A percentile compares a stretch with the other conserved stretches of the same genome.
These are phyloP conservation scores for Nothophaeocryptopus gaeumannii DNA, from an alignment of 2,329 filamentous ascomycete species.

Conservation along the genomic window DNA sequence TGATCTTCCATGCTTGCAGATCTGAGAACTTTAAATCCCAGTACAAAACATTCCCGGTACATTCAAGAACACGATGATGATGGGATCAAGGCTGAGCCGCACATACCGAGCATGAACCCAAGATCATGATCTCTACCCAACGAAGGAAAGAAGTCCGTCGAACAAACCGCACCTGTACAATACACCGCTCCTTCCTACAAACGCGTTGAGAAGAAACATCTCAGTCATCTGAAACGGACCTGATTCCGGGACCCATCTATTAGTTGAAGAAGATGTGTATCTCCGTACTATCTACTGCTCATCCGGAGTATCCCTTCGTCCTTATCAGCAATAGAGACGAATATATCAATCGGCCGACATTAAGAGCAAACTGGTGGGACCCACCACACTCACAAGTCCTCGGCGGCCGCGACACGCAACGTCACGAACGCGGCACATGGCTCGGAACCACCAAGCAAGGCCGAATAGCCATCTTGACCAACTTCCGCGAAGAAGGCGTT, in stretches of 20 bases:
- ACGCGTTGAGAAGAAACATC: too few species aligned
- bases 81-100: too few species aligned
- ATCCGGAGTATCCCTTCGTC: slow-evolving; percentile 50
- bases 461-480: slow-evolving; percentile 61
- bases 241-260: too few species aligned
- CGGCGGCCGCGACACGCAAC: slow-evolving; percentile 61
- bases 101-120: too few species aligned
- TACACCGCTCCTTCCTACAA: too few species aligned
- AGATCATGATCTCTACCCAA: too few species aligned
- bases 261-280: slow-evolving; percentile 44
- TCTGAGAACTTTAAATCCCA: neutral
- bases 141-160: too few species aligned
- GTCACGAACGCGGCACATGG: slow-evolving; percentile 61
- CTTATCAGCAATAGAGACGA: slow-evolving; percentile 56
- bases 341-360: slow-evolving; percentile 61
- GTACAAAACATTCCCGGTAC: slow-evolving; percentile 1
- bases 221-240: too few species aligned
- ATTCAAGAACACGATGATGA: neutral
- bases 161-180: too few species aligned
- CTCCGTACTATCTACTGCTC: slow-evolving; percentile 48
- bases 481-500: slow-evolving; percentile 56
- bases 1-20: too few species aligned
- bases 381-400: slow-evolving; percentile 55
- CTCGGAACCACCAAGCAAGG: slow-evolving; percentile 61
- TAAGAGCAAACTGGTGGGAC: slow-evolving; percentile 59